Evolutionary conservation across 495 filamentous ascomycete genomes (phyloP).

Genomic region (Podospora bellae-mahoneyi): DNA sequence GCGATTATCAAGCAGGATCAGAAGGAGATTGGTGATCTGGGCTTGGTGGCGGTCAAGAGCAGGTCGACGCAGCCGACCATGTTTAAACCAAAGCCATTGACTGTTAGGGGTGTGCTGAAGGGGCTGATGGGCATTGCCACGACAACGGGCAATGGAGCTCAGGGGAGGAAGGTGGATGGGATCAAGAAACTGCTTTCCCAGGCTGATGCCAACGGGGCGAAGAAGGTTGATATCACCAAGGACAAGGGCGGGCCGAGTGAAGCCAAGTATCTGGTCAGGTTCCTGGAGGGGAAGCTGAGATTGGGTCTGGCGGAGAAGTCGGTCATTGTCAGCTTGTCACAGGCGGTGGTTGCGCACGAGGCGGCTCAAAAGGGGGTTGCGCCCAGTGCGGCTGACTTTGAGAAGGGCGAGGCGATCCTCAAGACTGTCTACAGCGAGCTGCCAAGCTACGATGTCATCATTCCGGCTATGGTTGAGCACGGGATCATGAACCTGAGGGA

Average conservation of each 20-base stretch:
- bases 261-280: constrained; percentile 88
- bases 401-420: constrained; percentile 76
- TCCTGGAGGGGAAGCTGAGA: constrained; percentile 88
- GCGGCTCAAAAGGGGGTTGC: constrained; percentile 60
- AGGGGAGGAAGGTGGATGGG: constrained; percentile 83
- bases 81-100: constrained; percentile 93
- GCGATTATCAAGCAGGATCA: constrained; percentile 89
- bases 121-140: constrained; percentile 86
- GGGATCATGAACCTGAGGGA: constrained; percentile 79
- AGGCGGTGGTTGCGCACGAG: constrained; percentile 83
- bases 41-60: constrained; percentile 91
- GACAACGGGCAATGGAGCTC: constrained; percentile 78
- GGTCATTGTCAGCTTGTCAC: constrained; percentile 80
- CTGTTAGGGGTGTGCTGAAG: constrained; percentile 80
- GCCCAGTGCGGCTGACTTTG: constrained; percentile 69
- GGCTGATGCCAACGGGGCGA: constrained; percentile 64
- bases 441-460: constrained; percentile 91
- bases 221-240: constrained; percentile 83
- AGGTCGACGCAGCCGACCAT: constrained; percentile 91
- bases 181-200: constrained; percentile 93
- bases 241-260: constrained; percentile 93
- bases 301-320: constrained; percentile 91
- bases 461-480: constrained; percentile 80
- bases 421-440: constrained; percentile 92
- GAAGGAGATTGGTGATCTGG: constrained; percentile 91